Conservation (phyloP, 1,284 basidiomycete species). For the Fomitopsis pinicola region DNA sequence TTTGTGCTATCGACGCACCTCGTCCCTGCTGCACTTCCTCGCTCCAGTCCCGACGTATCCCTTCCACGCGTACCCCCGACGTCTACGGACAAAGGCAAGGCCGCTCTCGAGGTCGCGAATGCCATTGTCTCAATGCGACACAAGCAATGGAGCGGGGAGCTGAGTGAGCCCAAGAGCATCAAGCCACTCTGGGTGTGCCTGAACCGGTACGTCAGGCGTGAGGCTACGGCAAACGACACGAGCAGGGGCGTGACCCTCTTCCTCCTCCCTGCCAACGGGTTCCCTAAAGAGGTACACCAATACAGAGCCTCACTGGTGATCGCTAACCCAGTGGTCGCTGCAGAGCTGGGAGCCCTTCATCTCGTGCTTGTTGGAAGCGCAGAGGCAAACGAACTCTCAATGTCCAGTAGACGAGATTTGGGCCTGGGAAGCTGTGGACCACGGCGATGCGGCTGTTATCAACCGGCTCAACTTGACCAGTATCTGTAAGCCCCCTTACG, state of each 20-base stretch:
- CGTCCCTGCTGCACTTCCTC: not conserved
- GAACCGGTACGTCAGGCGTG: slow-evolving; percentile 19
- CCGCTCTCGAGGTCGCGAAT: not conserved
- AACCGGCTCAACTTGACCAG: slow-evolving; percentile 42
- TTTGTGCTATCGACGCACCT: not conserved
- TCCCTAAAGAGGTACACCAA: slow-evolving; percentile 22
- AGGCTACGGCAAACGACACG: not conserved
- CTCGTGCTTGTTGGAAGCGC: slow-evolving; percentile 13
- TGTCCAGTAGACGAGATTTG: slow-evolving; percentile 45
- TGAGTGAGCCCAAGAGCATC: slow-evolving; percentile 3
- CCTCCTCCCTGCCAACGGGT: slow-evolving; percentile 25
- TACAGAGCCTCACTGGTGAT: slow-evolving; percentile 24
- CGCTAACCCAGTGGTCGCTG: slow-evolving; percentile 48
- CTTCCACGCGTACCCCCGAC: not conserved
- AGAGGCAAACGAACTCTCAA: not conserved
- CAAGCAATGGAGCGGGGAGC: slow-evolving; percentile 12
- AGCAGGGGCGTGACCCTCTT: slow-evolving; percentile 21
- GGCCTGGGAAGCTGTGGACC: slow-evolving; percentile 47
- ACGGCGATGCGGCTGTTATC: slow-evolving; percentile 45
- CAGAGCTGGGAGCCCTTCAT: slow-evolving; percentile 25
- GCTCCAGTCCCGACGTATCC: not conserved
- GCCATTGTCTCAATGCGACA: not conserved
- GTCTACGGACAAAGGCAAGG: not conserved
- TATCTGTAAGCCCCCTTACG: slow-evolving; percentile 27
- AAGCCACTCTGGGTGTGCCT: slow-evolving; percentile 19